Evolutionary conservation across 306 rosid genomes (phyloP).

Genomic region (Astragalus glycyphyllos): DNA sequence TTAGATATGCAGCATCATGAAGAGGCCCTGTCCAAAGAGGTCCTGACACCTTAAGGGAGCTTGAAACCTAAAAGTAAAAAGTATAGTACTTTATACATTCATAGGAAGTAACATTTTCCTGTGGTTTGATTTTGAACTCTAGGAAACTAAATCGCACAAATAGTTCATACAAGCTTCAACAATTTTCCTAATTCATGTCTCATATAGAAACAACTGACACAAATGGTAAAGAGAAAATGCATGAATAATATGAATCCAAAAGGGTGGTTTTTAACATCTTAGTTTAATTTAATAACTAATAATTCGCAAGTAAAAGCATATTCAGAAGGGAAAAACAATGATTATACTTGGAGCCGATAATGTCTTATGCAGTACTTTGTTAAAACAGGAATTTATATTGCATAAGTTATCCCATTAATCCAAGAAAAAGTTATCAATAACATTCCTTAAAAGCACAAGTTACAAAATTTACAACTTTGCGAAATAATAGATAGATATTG

Average conservation of each 20-base stretch:
- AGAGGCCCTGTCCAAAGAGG: conserved; percentile 99
- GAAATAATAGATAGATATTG: conserved; percentile 2
- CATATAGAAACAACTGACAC: conserved; percentile 13
- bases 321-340: conserved; percentile 34
- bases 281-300: conserved; percentile 9
- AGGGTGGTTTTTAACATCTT: conserved; percentile 9
- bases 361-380: conserved; percentile 1
- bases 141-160: not conserved
- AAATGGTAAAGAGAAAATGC: conserved; percentile 16
- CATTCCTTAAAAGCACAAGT: conserved; percentile 18
- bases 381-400: conserved; percentile 19
- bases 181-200: conserved; percentile 21
- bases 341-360: conserved; percentile 26
- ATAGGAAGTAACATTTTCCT: conserved; percentile 27
- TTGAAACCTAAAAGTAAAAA: conserved; percentile 58
- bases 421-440: conserved; percentile 19
- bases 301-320: conserved; percentile 26
- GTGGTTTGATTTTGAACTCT: conserved; percentile 1
- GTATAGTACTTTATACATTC: conserved; percentile 25
- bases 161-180: not conserved
- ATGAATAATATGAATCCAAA: conserved; percentile 19
- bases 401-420: conserved; percentile 27
- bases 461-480: not conserved
- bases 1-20: conserved; percentile 65
- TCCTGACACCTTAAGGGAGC: conserved; percentile 76